Evolutionary conservation across 2,329 filamentous ascomycete genomes (phyloP), one percentile per base, ranked within the genome.

Genomic region (Aspergillus aculeatinus): DNA sequence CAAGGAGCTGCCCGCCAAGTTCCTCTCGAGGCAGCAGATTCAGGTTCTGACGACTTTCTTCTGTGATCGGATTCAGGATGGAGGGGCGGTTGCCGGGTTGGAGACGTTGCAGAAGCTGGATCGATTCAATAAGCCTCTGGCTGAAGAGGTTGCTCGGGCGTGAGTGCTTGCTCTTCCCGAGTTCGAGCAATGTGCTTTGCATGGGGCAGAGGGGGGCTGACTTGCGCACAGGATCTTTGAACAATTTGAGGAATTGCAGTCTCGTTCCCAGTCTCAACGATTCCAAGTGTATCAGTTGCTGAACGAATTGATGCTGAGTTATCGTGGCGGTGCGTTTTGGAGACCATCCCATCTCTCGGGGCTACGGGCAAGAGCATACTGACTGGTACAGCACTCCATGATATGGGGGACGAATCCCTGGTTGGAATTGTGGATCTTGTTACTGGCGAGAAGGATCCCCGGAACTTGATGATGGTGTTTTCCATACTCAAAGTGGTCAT

Each of bases 391-490:
- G 81, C 82, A n/a, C 71, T 87, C 52, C 79, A 78, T 71, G 76
- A 81, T 11, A 80, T 88, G 68, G 83, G 85, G 35, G 81, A 86
- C 52, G 81, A 84, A 60, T 88, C 87, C 64, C 75, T 89, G 57
- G 76, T 84, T 3, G 84, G 82, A 4, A 85, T 88, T 64, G 84
- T 87, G 55, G 81, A 87, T 58, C 83, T 89, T 62, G 87, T 89
- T 68, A 84, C 85, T 16, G 87, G 87, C 59, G 87, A 89, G 71
- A 89, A 89, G 67, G 87, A 89, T 64, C 87, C 87, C 0, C 80
- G 87, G 29, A 89, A 89, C 68, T 75, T 89, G 29, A 89, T 89
- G 87, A 79, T 89, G 52, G 83, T 89, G 1, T 89, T 89, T 67
- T 89, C 87, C 0, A 83, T 89, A 60, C 71, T 89, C 29, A 85